Evolutionary conservation across 495 filamentous ascomycete genomes (phyloP), one percentile per base, ranked within the genome.

Genomic region (Aspergillus heteromorphus): DNA sequence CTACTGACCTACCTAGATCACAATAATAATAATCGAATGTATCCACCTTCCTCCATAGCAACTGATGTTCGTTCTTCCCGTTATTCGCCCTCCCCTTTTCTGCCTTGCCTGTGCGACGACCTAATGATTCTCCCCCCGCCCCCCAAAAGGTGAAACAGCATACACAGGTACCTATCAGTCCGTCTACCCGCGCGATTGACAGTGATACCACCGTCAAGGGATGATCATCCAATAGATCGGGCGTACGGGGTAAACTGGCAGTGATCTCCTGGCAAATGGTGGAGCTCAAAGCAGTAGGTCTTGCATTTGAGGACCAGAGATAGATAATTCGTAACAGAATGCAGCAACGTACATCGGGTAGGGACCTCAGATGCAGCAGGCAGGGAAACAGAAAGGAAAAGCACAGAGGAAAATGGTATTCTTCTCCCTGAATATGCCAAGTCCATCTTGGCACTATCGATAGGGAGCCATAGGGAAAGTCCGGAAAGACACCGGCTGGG

Each of bases 171-270:
- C 20, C 21, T 45, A 23, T 45, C 40, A 45, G 14, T 43, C 36
- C n/a, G 42, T 34, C 53, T 17, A 55, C 23, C 36, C 56, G 51
- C 47, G 40, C 54, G 38, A 54, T 51, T 60, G 61, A 58, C 51
- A 57, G 49, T 59, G 51, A 57, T 52, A 56, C 45, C 49, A 16
- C 18, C 30, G 16, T 29, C 51, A 49, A 53, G 49, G 53, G 53
- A 54, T 53, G 57, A 54, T 54, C 49, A 48, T 54, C 58, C 62
- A 61, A 59, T 64, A 56, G 36, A 48, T 53, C 51, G 36, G 42
- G 48, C 21, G 43, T 42, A 42, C 29, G 25, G 50, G 8, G 18
- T 21, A 36, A 23, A 17, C 45, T 49, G 45, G 25, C 31, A 47
- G 45, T 51, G 45, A 51, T 48, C n/a, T 40, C 25, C 18, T 25